phyloP scores from a whole-genome alignment of 1,139 yeast genomes.

The Yamadazyma sp. region DNA sequence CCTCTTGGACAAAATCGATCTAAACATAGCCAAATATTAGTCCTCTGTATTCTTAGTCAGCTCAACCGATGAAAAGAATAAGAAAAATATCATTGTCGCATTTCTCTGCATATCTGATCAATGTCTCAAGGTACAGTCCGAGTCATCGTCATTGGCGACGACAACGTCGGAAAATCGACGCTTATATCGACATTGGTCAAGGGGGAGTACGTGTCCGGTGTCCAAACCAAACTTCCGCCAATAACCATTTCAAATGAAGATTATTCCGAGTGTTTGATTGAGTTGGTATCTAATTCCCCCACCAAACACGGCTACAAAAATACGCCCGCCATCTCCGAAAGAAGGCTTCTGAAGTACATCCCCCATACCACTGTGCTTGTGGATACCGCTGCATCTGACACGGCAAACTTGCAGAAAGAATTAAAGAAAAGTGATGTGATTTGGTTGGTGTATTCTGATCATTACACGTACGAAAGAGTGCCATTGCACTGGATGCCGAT shows the following conservation, averaged over 20 bases:
- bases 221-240: constrained; percentile 79
- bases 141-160: constrained; percentile 95
- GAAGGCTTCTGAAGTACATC: constrained; percentile 41
- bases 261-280: background rate
- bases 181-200: constrained; percentile 77
- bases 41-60: background rate
- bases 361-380: constrained; percentile 71
- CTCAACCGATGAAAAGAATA: too few species aligned
- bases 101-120: background rate
- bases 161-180: constrained; percentile 81
- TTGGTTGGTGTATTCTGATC: constrained; percentile 90
- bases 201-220: constrained; percentile 71
- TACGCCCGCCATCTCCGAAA: constrained; percentile 12
- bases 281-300: constrained; percentile 19
- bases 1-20: background rate
- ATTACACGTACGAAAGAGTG: constrained; percentile 88
- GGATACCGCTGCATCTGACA: constrained; percentile 76
- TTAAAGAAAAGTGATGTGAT: constrained; percentile 85
- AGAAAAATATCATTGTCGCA: background rate
- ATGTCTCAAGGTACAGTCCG: constrained; percentile 43
- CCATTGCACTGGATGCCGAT: constrained; percentile 93
- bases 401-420: constrained; percentile 62
- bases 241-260: constrained; percentile 56
- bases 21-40: background rate
- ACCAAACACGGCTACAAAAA: constrained; percentile 10